Evolutionary conservation across 129 eudicot genomes (phyloP).

Genomic region (Logfia minima): DNA sequence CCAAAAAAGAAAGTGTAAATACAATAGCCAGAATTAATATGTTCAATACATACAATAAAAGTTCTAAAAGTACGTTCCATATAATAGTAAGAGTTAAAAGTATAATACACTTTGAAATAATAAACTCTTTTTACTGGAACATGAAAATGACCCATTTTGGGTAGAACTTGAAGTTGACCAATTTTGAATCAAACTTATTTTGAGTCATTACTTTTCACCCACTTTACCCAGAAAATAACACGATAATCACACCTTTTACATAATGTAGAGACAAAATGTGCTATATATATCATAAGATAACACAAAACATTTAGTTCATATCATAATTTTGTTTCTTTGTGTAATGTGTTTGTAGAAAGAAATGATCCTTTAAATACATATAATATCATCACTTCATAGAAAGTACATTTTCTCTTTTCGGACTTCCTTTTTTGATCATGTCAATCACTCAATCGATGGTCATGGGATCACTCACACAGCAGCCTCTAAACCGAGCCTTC

Average conservation of each 20-base stretch:
- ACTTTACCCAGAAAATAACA: neutral
- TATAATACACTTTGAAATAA: no score
- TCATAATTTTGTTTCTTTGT: slow-evolving; percentile 32
- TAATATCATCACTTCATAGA: slow-evolving; percentile 27
- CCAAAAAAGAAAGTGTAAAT: no score
- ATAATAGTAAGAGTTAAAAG: no score
- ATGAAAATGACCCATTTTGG: no score
- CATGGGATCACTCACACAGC: slow-evolving; percentile 66
- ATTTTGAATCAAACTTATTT: neutral
- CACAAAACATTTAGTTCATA: slow-evolving; percentile 38
- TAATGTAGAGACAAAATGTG: neutral
- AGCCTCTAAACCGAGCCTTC: slow-evolving; percentile 75
- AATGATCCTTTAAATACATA: slow-evolving; percentile 56
- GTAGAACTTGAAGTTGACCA: no score
- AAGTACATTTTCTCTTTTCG: neutral
- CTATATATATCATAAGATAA: slow-evolving; percentile 12
- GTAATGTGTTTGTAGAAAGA: slow-evolving; percentile 43
- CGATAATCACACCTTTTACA: neutral
- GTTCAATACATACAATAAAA: no score
- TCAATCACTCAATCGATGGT: slow-evolving; percentile 48
- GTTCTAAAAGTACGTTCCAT: no score
- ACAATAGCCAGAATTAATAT: no score
- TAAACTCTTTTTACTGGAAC: no score
- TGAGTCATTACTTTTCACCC: neutral
- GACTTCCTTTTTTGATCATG: neutral